Base-by-base conservation (phyloP, 2,329 filamentous ascomycete genomes). In the Parastagonospora nodorum region DNA sequence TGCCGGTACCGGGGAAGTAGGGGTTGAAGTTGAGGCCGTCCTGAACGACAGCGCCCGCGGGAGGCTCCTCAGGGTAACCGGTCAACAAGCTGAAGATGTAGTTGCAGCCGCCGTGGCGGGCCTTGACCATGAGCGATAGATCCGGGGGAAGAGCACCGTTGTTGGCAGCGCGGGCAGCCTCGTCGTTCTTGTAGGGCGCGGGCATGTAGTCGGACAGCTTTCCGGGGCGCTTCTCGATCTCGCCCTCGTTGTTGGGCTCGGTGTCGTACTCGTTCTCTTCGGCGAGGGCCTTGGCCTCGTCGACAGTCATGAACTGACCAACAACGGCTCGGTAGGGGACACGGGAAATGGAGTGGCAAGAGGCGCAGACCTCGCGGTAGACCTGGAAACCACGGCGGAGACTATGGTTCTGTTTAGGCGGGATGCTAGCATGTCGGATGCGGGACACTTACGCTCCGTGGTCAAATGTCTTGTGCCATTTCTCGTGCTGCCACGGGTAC, bases 331-430 rank as follows among this genome's bases (percentile, higher is more conserved):
- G 91, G 85, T 95, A 99, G 53, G 94, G 93, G 53, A 99, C 86
- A 82, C 94, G 90, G 78, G 83, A 88, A 60, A 99, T 88, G 58
- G 94, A 99, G 84, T 99, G 94, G 86, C 94, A 99, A 68, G 91
- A 91, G 57, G 92, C 87, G 84, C 94, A 99, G 72, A 99, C 94
- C 81, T 99, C 94, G 67, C 88, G 91, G 84, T 99, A 99, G 74
- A 99, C 94, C 81, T 96, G 92, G 87, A 97, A 99, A 80, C 94
- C 94, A 82, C 94, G 92, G 77, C 94, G 94, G 64, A 99, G 92
- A 70, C 92, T 96, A 38, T 45, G 30, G 32, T 16, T 2, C 11
- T 36, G 15, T 32, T 54, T 47, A 58, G 52, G 35, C 30, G 9
- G 14, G 19, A n/a, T 29, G 40, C 32, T 38, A 36, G 36, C 27